These are phyloP conservation scores for Fusarium acutatum DNA, from an alignment of 2,329 filamentous ascomycete genomes.

Conservation along the genomic window DNA sequence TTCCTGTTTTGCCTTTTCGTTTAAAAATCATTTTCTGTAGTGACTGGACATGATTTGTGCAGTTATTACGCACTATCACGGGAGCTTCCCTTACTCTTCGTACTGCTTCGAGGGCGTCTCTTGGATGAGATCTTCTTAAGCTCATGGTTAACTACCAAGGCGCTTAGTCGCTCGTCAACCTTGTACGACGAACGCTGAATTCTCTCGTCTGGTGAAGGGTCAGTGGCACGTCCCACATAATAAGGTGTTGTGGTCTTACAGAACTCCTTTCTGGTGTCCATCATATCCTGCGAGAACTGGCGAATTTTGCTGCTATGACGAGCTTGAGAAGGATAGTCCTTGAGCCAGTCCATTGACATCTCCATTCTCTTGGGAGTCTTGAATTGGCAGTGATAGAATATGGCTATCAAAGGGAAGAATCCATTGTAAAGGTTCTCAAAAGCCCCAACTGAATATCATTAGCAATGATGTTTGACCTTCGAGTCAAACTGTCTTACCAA, in stretches of 20 bases:
- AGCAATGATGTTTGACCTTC: slow-evolving; percentile 1
- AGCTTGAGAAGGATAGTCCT: slow-evolving; percentile 40
- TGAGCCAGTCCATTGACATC: slow-evolving; percentile 50
- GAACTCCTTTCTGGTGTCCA: slow-evolving; percentile 47
- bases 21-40: slow-evolving; percentile 21
- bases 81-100: slow-evolving; percentile 40
- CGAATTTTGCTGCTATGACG: slow-evolving; percentile 43
- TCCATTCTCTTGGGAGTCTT: slow-evolving; percentile 53
- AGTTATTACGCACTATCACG: slow-evolving; percentile 37
- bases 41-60: slow-evolving; percentile 24
- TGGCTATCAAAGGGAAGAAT: slow-evolving; percentile 50
- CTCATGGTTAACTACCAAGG: slow-evolving; percentile 51
- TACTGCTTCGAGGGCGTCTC: slow-evolving; percentile 40
- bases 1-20: slow-evolving; percentile 16
- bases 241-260: slow-evolving; percentile 42
- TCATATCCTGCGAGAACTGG: slow-evolving; percentile 43
- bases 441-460: slow-evolving; percentile 20
- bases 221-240: slow-evolving; percentile 14
- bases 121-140: slow-evolving; percentile 51
- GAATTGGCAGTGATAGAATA: slow-evolving; percentile 54
- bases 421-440: slow-evolving; percentile 45
- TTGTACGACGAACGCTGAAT: slow-evolving; percentile 45
- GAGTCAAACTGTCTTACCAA: slow-evolving; percentile 29
- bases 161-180: slow-evolving; percentile 46
- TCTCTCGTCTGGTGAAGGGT: slow-evolving; percentile 41